Evolutionary conservation across 495 filamentous ascomycete genomes (phyloP).

Genomic region (Polyplosphaeria fusca): DNA sequence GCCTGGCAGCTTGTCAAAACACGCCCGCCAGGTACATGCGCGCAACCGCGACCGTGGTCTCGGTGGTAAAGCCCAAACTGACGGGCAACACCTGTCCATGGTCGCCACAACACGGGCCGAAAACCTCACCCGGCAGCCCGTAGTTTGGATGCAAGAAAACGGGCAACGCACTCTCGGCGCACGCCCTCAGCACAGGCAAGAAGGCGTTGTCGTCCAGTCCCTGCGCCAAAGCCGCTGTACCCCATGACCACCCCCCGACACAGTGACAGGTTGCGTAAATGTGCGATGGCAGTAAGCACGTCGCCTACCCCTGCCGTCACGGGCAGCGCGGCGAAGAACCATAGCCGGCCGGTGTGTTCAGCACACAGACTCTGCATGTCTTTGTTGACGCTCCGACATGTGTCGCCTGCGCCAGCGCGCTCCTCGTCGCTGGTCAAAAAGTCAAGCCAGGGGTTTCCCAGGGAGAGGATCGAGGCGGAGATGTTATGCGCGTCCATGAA

Average conservation of each 20-base stretch:
- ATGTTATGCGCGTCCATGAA: slow-evolving; percentile 11
- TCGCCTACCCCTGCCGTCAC: background rate
- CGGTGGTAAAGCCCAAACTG: slow-evolving; percentile 8
- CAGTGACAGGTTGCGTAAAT: background rate
- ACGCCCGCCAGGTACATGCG: slow-evolving; percentile 4
- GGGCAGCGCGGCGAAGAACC: slow-evolving; percentile 3
- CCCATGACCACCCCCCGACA: slow-evolving; percentile 1
- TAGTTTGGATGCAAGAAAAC: slow-evolving; percentile 7
- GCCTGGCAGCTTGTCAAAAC: background rate
- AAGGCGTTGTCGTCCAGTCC: background rate
- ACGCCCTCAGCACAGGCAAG: background rate
- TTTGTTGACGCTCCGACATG: background rate
- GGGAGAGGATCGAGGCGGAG: background rate
- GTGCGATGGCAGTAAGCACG: background rate
- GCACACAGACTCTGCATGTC: background rate
- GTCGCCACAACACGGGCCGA: slow-evolving; percentile 2
- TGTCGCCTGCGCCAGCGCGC: background rate
- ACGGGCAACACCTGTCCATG: slow-evolving; percentile 5
- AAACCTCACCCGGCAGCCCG: background rate
- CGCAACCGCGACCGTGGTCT: slow-evolving; percentile 4
- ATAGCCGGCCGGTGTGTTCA: background rate
- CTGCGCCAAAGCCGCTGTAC: background rate
- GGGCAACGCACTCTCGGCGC: background rate
- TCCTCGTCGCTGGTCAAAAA: background rate
- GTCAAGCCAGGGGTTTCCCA: slow-evolving; percentile 13